These are phyloP conservation scores for Aquilaria yunnanensis DNA, from an alignment of 345 rosid species.

Conservation along the genomic window DNA sequence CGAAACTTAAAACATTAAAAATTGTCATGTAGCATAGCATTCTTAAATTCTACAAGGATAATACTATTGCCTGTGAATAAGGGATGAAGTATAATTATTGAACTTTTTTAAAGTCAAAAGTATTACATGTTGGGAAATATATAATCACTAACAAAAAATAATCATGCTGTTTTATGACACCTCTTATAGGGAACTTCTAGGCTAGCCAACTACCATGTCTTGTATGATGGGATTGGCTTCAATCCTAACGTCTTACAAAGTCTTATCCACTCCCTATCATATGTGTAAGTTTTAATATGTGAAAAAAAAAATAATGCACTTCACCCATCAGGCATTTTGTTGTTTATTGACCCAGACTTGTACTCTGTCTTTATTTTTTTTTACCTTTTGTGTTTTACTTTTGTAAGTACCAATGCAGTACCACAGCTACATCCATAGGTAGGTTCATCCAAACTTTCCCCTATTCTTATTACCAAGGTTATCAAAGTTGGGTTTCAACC, in stretches of 20 bases:
- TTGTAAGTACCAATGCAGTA: conserved; percentile 78
- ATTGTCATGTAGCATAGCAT: no score
- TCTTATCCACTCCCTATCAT: conserved; percentile 64
- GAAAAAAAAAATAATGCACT: neutral
- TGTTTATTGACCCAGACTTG: neutral
- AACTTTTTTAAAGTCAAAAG: no score
- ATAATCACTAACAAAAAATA: no score
- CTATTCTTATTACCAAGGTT: no score
- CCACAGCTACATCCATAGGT: conserved; percentile 80
- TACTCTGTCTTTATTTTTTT: conserved; percentile 4
- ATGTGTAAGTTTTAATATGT: conserved; percentile 52
- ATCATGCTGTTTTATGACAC: neutral
- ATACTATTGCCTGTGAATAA: no score
- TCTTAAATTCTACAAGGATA: no score
- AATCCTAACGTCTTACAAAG: conserved; percentile 58
- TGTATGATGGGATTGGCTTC: conserved; percentile 86
- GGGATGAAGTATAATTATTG: no score
- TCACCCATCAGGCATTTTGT: neutral
- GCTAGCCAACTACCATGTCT: conserved; percentile 83
- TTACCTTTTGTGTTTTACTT: neutral
- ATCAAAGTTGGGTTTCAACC: no score
- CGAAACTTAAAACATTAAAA: no score
- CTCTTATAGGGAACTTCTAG: conserved; percentile 69
- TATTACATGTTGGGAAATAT: no score
- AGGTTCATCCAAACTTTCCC: conserved; percentile 6